Conservation (phyloP, 208 protist genomes). For the Acanthamoeba lenticulata region DNA sequence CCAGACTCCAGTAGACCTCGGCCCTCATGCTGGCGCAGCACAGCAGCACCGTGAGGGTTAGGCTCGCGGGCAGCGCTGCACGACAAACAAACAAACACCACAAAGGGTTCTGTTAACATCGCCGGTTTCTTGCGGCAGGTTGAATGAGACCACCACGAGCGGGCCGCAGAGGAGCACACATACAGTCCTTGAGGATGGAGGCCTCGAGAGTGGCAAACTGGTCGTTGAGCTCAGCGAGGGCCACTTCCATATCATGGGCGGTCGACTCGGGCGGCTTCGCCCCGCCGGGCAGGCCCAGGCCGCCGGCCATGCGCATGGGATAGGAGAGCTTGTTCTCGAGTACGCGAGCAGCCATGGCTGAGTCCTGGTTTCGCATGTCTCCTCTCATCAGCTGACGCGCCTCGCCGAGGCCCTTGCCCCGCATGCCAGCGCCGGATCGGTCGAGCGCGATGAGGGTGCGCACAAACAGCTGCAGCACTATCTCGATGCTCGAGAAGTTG, state of each 20-base stretch:
- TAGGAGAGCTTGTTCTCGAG: neutral
- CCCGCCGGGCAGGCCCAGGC: neutral
- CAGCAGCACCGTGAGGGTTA: neutral
- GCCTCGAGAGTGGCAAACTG: neutral
- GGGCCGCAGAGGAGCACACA: no score
- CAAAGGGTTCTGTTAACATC: no score
- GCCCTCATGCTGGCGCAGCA: conserved; percentile 25
- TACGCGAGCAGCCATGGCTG: neutral
- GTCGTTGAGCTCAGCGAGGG: neutral
- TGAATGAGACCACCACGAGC: no score
- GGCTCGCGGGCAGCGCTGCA: neutral
- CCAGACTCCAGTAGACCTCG: neutral
- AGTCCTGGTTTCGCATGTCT: neutral
- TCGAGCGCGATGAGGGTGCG: conserved; percentile 19
- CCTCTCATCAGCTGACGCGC: neutral
- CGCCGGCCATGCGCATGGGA: conserved; percentile 36
- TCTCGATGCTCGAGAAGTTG: conserved; percentile 32
- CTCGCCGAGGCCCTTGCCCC: neutral
- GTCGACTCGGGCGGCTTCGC: neutral
- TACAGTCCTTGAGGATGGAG: neutral
- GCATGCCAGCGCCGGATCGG: neutral
- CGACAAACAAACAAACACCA: neutral
- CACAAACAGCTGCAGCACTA: neutral
- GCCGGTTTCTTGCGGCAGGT: no score
- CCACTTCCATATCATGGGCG: neutral